Evolutionary conservation across 202 grass and related monocot genomes (phyloP).

Genomic region (Panicum hallii): DNA sequence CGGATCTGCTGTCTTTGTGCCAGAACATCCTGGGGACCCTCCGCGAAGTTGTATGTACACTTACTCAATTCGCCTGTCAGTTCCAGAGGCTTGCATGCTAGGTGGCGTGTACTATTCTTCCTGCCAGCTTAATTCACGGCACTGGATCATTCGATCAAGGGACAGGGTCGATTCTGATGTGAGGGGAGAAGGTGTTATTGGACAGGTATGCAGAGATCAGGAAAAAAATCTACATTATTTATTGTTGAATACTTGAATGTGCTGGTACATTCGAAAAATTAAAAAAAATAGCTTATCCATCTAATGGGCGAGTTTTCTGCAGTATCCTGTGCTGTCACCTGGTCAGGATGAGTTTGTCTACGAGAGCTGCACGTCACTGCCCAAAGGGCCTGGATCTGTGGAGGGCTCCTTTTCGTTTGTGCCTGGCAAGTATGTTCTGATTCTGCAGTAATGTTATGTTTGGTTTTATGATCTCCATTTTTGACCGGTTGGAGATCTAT

Average conservation of each 20-base stretch:
- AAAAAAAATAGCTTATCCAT: not conserved
- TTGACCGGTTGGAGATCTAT: not conserved
- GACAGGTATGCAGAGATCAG: conserved; percentile 58
- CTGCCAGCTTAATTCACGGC: conserved; percentile 82
- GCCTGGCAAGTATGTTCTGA: conserved; percentile 73
- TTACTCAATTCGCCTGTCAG: conserved; percentile 88
- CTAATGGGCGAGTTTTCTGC: conserved; percentile 43
- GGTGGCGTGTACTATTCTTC: conserved; percentile 72
- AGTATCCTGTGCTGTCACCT: conserved; percentile 79
- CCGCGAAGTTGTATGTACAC: conserved; percentile 39
- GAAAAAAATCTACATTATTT: not conserved
- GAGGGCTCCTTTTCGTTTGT: conserved; percentile 92
- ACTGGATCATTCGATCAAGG: conserved; percentile 75
- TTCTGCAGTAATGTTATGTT: not conserved
- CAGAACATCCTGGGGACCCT: conserved; percentile 50
- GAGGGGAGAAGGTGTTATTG: conserved; percentile 81
- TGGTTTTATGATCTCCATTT: not conserved
- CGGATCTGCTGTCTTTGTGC: conserved; percentile 83
- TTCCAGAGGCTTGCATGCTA: conserved; percentile 83
- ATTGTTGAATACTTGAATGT: not conserved
- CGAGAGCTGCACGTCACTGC: conserved; percentile 74
- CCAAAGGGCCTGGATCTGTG: conserved; percentile 66
- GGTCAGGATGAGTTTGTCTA: conserved; percentile 87
- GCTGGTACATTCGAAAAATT: not conserved
- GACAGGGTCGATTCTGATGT: conserved; percentile 57